Percentiles rank a stretch among this genome's conserved stretches.
phyloP scores from a whole-genome alignment of 805 yeast genomes.

The Nakazawaea wickerhamii region DNA sequence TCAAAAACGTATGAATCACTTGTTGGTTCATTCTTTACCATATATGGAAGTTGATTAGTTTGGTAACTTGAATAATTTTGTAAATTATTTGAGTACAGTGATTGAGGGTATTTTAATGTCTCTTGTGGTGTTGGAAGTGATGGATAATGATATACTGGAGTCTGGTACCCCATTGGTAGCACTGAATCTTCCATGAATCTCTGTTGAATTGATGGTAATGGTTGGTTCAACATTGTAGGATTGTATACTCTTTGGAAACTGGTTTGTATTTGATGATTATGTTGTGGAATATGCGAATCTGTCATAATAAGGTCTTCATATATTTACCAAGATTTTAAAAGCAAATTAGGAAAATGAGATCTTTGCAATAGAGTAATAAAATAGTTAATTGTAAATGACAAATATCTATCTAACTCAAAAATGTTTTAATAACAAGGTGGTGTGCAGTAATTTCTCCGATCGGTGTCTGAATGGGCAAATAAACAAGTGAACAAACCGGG shows the following conservation, averaged over 20 bases:
- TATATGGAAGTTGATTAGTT: not conserved
- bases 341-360: too few relatives aligned
- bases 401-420: too few relatives aligned
- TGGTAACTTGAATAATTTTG: not conserved
- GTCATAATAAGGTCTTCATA: too few relatives aligned
- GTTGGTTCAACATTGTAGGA: not conserved
- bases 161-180: not conserved
- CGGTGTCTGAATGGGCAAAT: too few relatives aligned
- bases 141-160: not conserved
- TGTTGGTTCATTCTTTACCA: not conserved
- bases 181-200: not conserved
- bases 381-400: too few relatives aligned
- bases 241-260: not conserved
- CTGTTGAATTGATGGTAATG: slow-evolving; percentile 5
- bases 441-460: too few relatives aligned
- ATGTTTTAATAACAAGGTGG: too few relatives aligned
- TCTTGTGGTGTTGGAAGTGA: not conserved
- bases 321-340: too few relatives aligned
- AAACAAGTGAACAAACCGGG: too few relatives aligned
- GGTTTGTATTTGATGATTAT: not conserved
- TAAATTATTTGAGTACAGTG: not conserved
- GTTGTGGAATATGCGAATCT: not conserved
- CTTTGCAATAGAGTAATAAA: too few relatives aligned
- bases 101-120: not conserved
- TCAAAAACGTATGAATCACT: not conserved